These are phyloP conservation scores for Avena sativa DNA, from an alignment of 176 grass and related monocot species.

Conservation along the genomic window DNA sequence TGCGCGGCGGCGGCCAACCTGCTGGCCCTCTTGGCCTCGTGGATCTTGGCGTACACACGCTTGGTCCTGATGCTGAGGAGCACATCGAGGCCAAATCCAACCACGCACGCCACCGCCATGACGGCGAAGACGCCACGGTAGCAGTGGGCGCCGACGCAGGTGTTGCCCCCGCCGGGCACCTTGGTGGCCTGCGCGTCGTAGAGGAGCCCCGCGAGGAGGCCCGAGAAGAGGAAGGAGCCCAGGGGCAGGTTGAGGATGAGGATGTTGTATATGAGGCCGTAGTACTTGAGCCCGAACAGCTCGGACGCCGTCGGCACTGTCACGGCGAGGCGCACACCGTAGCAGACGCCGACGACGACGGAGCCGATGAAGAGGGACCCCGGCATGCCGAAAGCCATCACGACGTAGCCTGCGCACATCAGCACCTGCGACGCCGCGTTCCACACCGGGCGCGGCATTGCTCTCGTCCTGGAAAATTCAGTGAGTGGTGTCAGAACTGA, in stretches of 20 bases:
- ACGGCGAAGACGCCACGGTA: slow-evolving; percentile 83
- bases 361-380: slow-evolving; percentile 93
- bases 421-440: slow-evolving; percentile 87
- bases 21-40: slow-evolving; percentile 63
- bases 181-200: slow-evolving; percentile 87
- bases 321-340: slow-evolving; percentile 83
- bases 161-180: slow-evolving; percentile 79
- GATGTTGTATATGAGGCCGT: slow-evolving; percentile 99
- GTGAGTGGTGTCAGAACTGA: background rate
- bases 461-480: slow-evolving; percentile 57
- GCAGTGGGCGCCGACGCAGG: slow-evolving; percentile 86
- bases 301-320: slow-evolving; percentile 91
- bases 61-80: slow-evolving; percentile 76
- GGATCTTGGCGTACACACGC: slow-evolving; percentile 75
- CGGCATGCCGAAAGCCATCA: slow-evolving; percentile 78
- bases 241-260: slow-evolving; percentile 97
- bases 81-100: slow-evolving; percentile 78
- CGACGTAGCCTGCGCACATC: slow-evolving; percentile 76
- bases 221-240: slow-evolving; percentile 96
- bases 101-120: slow-evolving; percentile 74
- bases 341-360: slow-evolving; percentile 80
- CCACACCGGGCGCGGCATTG: slow-evolving; percentile 79
- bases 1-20: slow-evolving; percentile 14
- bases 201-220: slow-evolving; percentile 85
- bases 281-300: slow-evolving; percentile 95